phyloP scores from a whole-genome alignment of 2,329 filamentous ascomycete genomes.

The Scopulariopsis brevicaulis region DNA sequence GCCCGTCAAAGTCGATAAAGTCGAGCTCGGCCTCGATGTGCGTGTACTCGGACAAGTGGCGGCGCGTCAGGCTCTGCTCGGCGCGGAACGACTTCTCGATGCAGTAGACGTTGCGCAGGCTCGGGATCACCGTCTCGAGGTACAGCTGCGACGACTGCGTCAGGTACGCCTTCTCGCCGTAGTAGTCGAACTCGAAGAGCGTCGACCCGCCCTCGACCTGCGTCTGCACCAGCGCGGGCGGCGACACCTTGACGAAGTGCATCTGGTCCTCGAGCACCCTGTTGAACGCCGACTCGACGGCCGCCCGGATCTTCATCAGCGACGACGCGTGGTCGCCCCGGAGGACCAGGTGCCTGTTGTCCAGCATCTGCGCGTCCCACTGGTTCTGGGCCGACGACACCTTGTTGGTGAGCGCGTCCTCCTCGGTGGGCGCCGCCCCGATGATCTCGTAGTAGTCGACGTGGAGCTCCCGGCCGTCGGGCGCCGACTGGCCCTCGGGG shows the following conservation, averaged over 20 bases:
- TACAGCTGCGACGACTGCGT: constrained; percentile 97
- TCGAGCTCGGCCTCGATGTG: constrained; percentile 95
- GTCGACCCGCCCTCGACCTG: constrained; percentile 90
- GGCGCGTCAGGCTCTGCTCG: constrained; percentile 88
- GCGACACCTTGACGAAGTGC: constrained; percentile 71
- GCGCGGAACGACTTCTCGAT: constrained; percentile 98
- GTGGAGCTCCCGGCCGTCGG: constrained; percentile 76
- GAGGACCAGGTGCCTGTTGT: constrained; percentile 75
- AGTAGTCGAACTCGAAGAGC: constrained; percentile 83
- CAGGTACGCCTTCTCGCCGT: constrained; percentile 81
- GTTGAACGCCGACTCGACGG: constrained; percentile 71
- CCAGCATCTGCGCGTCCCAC: constrained; percentile 55
- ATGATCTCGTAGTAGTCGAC: constrained; percentile 82
- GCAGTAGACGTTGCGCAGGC: constrained; percentile 90
- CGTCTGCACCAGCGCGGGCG: constrained; percentile 86
- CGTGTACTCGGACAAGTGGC: constrained; percentile 92
- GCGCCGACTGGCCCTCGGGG: constrained; percentile 65
- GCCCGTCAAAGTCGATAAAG: constrained; percentile 86
- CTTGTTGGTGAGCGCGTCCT: constrained; percentile 83
- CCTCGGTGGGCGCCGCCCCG: constrained; percentile 69
- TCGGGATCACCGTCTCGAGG: constrained; percentile 86
- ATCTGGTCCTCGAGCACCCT: constrained; percentile 61
- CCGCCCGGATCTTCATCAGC: constrained; percentile 77
- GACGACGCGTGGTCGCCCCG: constrained; percentile 76
- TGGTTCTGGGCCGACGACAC: constrained; percentile 35